Percentiles rank a stretch among this genome's conserved stretches.
Conservation (phyloP, 1,284 basidiomycete species). For the Ustilago vetiveriae region DNA sequence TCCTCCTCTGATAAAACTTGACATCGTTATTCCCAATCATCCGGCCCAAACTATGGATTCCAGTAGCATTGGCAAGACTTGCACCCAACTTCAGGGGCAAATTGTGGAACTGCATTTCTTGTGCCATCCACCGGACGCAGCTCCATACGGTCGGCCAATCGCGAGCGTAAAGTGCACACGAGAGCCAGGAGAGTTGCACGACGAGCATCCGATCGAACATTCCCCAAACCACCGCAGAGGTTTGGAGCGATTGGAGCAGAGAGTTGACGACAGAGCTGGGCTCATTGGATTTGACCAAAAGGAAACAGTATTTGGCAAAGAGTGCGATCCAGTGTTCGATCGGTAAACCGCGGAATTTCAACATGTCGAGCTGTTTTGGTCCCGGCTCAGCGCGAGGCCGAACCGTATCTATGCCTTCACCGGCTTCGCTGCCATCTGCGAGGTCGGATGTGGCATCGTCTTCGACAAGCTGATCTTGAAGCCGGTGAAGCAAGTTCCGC, state of each 20-base stretch:
- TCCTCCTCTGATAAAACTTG: slow-evolving; percentile 58
- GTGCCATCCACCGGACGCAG: slow-evolving; percentile 46
- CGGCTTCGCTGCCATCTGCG: slow-evolving; percentile 63
- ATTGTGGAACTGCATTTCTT: slow-evolving; percentile 61
- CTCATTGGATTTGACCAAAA: slow-evolving; percentile 75
- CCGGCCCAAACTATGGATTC: slow-evolving; percentile 52
- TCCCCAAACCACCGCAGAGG: slow-evolving; percentile 61
- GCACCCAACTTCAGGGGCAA: slow-evolving; percentile 52
- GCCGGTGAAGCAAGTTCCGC: slow-evolving; percentile 77
- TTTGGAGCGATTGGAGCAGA: slow-evolving; percentile 78
- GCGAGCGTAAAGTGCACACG: slow-evolving; percentile 59
- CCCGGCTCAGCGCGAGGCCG: slow-evolving; percentile 44
- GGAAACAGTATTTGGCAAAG: slow-evolving; percentile 83
- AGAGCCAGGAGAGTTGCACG: slow-evolving; percentile 53
- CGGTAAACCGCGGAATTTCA: slow-evolving; percentile 78
- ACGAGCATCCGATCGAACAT: slow-evolving; percentile 51
- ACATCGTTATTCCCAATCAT: slow-evolving; percentile 47
- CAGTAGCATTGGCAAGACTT: slow-evolving; percentile 50
- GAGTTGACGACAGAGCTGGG: slow-evolving; percentile 73
- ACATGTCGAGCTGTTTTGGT: slow-evolving; percentile 38
- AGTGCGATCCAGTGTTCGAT: slow-evolving; percentile 86
- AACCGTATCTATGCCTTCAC: slow-evolving; percentile 68
- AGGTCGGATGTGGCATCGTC: slow-evolving; percentile 62
- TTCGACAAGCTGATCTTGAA: slow-evolving; percentile 78
- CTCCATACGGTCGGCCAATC: slow-evolving; percentile 51